Conservation (phyloP, 768 basidiomycete species). For the Podaxis sp. region DNA sequence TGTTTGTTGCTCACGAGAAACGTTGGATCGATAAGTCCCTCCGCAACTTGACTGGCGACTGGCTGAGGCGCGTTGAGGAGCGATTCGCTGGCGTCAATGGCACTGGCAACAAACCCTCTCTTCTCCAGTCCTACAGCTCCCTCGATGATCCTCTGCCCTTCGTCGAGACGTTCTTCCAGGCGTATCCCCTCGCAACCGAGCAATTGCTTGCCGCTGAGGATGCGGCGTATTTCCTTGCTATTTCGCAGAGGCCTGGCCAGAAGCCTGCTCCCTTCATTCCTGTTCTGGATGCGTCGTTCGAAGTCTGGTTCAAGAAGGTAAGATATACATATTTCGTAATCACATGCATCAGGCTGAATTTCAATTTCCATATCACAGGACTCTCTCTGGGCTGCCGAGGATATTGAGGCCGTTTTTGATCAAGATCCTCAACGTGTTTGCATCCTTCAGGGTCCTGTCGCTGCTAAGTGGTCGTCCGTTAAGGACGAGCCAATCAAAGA, state of each 20-base stretch:
- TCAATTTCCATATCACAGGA: slow-evolving; percentile 47
- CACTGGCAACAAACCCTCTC: slow-evolving; percentile 69
- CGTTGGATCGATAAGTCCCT: slow-evolving; percentile 93
- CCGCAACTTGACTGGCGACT: slow-evolving; percentile 93
- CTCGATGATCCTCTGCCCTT: slow-evolving; percentile 81
- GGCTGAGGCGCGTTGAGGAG: slow-evolving; percentile 94
- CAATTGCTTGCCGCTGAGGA: slow-evolving; percentile 93
- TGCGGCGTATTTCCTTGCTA: slow-evolving; percentile 92
- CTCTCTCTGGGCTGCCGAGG: slow-evolving; percentile 96
- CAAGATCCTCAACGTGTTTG: slow-evolving; percentile 98
- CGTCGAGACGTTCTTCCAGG: slow-evolving; percentile 77
- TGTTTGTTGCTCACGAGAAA: slow-evolving; percentile 88
- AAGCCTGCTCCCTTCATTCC: slow-evolving; percentile 99
- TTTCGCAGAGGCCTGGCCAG: slow-evolving; percentile 93
- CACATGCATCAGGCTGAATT: slow-evolving; percentile 5
- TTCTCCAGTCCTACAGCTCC: slow-evolving; percentile 76
- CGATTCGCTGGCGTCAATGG: slow-evolving; percentile 90
- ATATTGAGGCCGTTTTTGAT: slow-evolving; percentile 98
- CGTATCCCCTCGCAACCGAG: slow-evolving; percentile 75
- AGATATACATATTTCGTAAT: slow-evolving; percentile 19
- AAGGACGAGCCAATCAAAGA: slow-evolving; percentile 96
- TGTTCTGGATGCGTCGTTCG: slow-evolving; percentile 86
- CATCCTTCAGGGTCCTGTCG: slow-evolving; percentile 95
- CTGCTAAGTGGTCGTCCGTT: slow-evolving; percentile 78
- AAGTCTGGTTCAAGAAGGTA: slow-evolving; percentile 99